Conservation (phyloP, 192 early-diverging fungal genomes). For the Coemansia umbellata region DNA sequence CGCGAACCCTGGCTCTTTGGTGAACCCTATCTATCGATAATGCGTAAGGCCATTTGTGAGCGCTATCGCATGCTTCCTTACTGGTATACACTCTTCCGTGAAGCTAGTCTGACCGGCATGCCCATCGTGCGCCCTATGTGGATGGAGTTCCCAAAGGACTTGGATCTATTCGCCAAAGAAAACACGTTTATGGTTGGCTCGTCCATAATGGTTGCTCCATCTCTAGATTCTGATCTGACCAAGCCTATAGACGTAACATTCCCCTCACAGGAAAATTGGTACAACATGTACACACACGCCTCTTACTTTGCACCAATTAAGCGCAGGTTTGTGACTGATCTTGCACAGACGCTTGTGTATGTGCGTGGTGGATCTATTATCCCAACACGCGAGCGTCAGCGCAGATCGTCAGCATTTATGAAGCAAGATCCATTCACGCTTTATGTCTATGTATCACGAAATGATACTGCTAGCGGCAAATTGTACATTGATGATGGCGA, state of each 20-base stretch:
- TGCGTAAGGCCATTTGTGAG: constrained; percentile 73
- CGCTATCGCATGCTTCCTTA: constrained; percentile 89
- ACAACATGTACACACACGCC: constrained; percentile 51
- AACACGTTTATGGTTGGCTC: constrained; percentile 89
- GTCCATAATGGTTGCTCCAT: constrained; percentile 70
- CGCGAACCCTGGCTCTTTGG: constrained; percentile 96
- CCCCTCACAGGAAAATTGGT: constrained; percentile 64
- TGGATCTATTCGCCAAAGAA: constrained; percentile 71
- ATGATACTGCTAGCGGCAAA: constrained; percentile 64
- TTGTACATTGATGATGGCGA: constrained; percentile 95
- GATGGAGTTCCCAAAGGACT: constrained; percentile 79
- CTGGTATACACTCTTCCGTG: constrained; percentile 89
- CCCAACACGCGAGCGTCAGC: constrained; percentile 76
- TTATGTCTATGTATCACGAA: constrained; percentile 68
- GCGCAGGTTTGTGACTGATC: constrained; percentile 63
- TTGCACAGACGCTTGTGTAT: constrained; percentile 73
- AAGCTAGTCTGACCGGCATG: constrained; percentile 65
- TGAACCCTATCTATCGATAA: constrained; percentile 75
- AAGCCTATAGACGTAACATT: constrained; percentile 64
- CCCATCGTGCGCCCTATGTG: constrained; percentile 91
- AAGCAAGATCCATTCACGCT: constrained; percentile 88
- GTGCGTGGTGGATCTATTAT: constrained; percentile 86
- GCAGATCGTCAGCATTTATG: constrained; percentile 78
- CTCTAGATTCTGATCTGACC: constrained; percentile 50
- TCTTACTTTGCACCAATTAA: constrained; percentile 26